Conservation (phyloP, 352 stramenopile genomes). For the Phytopythium aichiense region DNA sequence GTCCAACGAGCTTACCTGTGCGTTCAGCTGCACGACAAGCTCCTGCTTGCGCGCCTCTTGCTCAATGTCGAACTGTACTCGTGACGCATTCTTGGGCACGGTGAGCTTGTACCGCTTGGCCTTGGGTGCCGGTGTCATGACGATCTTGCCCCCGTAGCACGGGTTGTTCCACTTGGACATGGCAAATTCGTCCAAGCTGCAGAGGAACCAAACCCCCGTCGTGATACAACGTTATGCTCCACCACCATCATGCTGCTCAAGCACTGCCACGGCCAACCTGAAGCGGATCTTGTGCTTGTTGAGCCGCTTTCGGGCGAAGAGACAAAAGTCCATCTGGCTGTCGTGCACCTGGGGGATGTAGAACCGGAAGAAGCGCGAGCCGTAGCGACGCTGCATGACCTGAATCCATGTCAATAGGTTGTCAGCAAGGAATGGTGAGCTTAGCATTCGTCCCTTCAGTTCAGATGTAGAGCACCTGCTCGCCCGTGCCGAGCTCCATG, state of each 20-base stretch:
- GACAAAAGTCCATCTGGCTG: constrained; percentile 63
- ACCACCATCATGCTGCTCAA: background rate
- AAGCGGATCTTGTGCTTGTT: constrained; percentile 81
- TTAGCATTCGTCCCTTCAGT: no score
- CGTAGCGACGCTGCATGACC: constrained; percentile 50
- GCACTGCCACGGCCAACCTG: constrained; percentile 24
- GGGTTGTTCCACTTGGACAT: constrained; percentile 63
- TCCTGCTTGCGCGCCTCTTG: constrained; percentile 72
- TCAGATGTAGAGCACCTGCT: constrained; percentile 21
- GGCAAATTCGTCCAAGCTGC: constrained; percentile 48
- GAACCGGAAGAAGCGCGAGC: constrained; percentile 67
- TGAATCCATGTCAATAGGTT: background rate
- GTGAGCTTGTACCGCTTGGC: constrained; percentile 54
- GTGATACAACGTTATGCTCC: constrained; percentile 1
- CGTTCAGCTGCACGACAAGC: constrained; percentile 54
- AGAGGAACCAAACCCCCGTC: background rate
- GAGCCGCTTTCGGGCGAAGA: constrained; percentile 69
- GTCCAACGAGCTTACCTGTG: constrained; percentile 23
- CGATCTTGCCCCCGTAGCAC: constrained; percentile 55
- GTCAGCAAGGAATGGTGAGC: no score
- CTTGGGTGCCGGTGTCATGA: constrained; percentile 39
- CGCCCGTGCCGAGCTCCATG: constrained; percentile 51
- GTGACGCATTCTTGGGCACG: constrained; percentile 34
- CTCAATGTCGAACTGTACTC: constrained; percentile 65
- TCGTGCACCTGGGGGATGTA: constrained; percentile 74